Evolutionary conservation across 345 rosid species (phyloP), one percentile per base, ranked within the genome.

Genomic region (Lumnitzera racemosa): DNA sequence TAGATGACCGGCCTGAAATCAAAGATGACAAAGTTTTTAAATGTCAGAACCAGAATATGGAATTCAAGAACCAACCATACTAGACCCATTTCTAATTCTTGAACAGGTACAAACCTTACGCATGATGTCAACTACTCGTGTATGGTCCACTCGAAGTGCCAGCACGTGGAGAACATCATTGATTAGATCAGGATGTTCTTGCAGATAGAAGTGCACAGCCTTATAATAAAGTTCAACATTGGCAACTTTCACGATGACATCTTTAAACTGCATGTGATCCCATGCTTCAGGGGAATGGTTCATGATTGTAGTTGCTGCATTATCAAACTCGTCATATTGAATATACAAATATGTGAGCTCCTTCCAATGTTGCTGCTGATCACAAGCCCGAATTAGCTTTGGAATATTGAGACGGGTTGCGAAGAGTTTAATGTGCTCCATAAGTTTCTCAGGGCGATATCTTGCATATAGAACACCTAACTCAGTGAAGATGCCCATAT

Each of bases 181-280:
- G 66, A 92, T 85, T 13, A 92, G 72, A 80, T 89, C 96, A 46
- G 98, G 98, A 61, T 91, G 96, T 61, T 91, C 95, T 79, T 89
- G 87, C 76, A 91, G 75, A 73, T 91, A 91, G 79, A 91, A 91
- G 76, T 91, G 98, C 70, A 91, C 98, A 4, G 96, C 96, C 79
- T 91, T 91, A 65, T 91, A 91, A 75, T 91, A 91, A 15, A 91
- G 70, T 65, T 91, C 98, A 23, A 91, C 98, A 75, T 87, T 91
- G 1, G 95, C 96, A 78, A 91, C 92, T 83, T 91, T 91, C 47
- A 85, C 92, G 11, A 76, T 82, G 54, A 89, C 85, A 62, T 91
- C 98, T 74, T 89, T 91, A 69, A 88, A 91, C 65, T 84, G 98
- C 96, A 91, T 83, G 84, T 91, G 98, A 65, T 91, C 98, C 98